Conservation (phyloP, 306 rosid genomes). For the Crataegus laevigata region DNA sequence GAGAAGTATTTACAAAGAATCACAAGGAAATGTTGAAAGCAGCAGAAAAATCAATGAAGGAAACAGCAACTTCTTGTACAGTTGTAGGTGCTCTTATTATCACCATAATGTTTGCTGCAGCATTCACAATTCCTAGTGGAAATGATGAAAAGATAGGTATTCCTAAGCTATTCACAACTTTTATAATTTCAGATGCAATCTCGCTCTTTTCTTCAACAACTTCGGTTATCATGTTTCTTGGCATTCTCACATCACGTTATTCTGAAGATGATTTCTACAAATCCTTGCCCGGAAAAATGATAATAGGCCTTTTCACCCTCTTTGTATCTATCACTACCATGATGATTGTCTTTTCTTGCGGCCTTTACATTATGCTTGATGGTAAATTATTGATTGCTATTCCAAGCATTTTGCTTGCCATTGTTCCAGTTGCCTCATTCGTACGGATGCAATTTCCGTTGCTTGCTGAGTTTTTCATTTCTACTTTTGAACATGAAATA, state of each 20-base stretch:
- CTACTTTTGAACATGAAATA: no score
- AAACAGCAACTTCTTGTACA: conserved; percentile 39
- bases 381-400: background rate
- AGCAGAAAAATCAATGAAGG: no score
- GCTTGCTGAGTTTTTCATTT: conserved; percentile 15
- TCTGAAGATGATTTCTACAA: conserved; percentile 27
- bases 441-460: conserved; percentile 7
- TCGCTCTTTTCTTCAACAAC: conserved; percentile 32
- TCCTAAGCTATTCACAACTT: no score
- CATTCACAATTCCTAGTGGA: no score
- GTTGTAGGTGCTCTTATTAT: conserved; percentile 35
- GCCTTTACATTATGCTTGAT: conserved; percentile 18
- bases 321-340: conserved; percentile 30
- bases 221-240: background rate
- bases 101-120: background rate
- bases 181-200: no score
- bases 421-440: conserved; percentile 21
- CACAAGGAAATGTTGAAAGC: no score
- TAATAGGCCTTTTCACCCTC: conserved; percentile 22
- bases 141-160: no score
- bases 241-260: conserved; percentile 38
- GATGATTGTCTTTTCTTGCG: conserved; percentile 31
- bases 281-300: conserved; percentile 31
- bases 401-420: background rate
- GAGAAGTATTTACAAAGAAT: no score